Conservation (phyloP, 2,329 filamentous ascomycete genomes). For the Colletotrichum sp. region DNA sequence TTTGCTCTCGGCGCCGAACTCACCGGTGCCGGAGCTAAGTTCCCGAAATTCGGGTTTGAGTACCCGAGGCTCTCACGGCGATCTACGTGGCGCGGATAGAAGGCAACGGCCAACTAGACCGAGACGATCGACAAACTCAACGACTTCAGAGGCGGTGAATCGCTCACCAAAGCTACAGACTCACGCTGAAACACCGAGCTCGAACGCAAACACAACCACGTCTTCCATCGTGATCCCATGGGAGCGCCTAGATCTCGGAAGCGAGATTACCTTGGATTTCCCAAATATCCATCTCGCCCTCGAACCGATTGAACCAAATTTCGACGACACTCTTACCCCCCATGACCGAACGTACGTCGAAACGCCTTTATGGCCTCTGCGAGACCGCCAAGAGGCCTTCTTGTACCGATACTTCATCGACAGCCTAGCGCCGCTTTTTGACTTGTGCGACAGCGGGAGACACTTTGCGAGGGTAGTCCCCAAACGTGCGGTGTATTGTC, state of each 20-base stretch:
- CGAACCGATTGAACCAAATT: slow-evolving; percentile 3
- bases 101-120: background rate
- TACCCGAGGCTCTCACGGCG: background rate
- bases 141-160: background rate
- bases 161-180: background rate
- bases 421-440: slow-evolving; percentile 30
- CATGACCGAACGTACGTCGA: slow-evolving; percentile 13
- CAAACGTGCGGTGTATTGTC: slow-evolving; percentile 28
- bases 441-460: slow-evolving; percentile 30
- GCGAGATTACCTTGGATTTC: background rate
- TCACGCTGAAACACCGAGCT: background rate
- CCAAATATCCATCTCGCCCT: background rate
- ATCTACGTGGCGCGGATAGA: background rate
- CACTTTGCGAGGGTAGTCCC: slow-evolving; percentile 34
- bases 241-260: background rate
- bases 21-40: background rate
- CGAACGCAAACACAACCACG: background rate
- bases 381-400: slow-evolving; percentile 31
- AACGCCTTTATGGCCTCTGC: slow-evolving; percentile 11
- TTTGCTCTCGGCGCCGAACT: background rate
- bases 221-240: background rate
- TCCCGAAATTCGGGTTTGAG: background rate
- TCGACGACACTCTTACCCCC: background rate
- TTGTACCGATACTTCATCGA: slow-evolving; percentile 31
- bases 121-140: background rate